A percentile compares a stretch with the other conserved stretches of the same genome.
These are phyloP conservation scores for Podaxis sp. DNA, from an alignment of 768 basidiomycete species.

Conservation along the genomic window DNA sequence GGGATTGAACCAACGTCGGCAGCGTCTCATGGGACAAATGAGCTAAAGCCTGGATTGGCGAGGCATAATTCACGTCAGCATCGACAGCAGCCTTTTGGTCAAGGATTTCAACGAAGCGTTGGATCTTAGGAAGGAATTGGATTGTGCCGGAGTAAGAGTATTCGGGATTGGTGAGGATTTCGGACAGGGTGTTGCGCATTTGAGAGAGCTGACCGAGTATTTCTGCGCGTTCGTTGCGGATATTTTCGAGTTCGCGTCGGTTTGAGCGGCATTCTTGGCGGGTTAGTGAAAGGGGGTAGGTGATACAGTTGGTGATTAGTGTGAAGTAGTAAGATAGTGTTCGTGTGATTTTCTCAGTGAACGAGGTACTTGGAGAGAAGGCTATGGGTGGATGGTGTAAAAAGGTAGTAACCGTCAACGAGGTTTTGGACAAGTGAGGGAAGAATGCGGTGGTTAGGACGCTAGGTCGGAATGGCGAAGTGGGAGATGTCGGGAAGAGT, in stretches of 20 bases:
- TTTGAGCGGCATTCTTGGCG: constrained; percentile 69
- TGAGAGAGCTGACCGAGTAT: constrained; percentile 62
- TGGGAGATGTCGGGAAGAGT: constrained; percentile 46
- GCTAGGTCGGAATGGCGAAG: constrained; percentile 43
- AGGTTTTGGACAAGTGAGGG: constrained; percentile 50
- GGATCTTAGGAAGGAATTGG: constrained; percentile 7
- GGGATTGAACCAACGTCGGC: constrained; percentile 5
- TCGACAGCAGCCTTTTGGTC: constrained; percentile 15
- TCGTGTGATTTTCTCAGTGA: background rate
- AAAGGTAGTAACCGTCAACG: constrained; percentile 22
- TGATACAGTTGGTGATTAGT: constrained; percentile 27
- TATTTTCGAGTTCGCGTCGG: constrained; percentile 54
- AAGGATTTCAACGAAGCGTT: constrained; percentile 13
- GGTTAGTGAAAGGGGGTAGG: constrained; percentile 60
- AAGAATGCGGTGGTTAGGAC: constrained; percentile 61
- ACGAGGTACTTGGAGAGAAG: background rate
- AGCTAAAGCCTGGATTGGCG: constrained; percentile 1
- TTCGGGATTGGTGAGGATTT: constrained; percentile 23
- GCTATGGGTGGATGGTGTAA: constrained; percentile 18
- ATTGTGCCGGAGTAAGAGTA: constrained; percentile 18
- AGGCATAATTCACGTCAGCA: constrained; percentile 6
- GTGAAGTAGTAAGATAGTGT: constrained; percentile 20
- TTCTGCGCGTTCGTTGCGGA: constrained; percentile 70
- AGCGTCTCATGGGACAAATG: constrained; percentile 13
- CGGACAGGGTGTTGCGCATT: constrained; percentile 47